Base-by-base conservation (phyloP, 768 basidiomycete genomes). In the Leccinum subgranulosum region DNA sequence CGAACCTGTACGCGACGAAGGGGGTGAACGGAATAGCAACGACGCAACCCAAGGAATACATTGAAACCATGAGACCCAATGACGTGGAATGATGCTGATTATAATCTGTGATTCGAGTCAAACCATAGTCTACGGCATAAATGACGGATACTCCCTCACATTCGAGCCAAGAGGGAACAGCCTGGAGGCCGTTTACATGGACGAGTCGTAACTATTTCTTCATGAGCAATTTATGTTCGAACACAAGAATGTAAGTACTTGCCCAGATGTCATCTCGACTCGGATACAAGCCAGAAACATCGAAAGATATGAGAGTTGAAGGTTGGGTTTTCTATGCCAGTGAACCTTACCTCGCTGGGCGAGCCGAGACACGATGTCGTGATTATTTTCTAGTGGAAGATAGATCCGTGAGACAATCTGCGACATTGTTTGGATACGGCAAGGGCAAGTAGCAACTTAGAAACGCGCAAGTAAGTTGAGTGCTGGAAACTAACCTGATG, bases 291-390 rank as follows among this genome's bases (percentile, higher is more conserved):
- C n/a, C 9, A 4, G n/a, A 41, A 41, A 41, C n/a, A 41, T 41
- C 39, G 19, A 41, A n/a, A 41, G 10, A 41, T 41, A 23, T 23
- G 3, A 23, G 39, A 41, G n/a, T 19, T n/a, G 39, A 41, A 41
- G 39, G 39, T 41, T 86, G 1, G 75, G 82, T 61, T 86, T 87
- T 59, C 64, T 66, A 66, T 85, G 85, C 85, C 85, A 87, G 4
- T 9, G 10, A 19, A 19, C 39, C 8, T 41, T 11, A 5, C 19
- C n/a, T 19, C 19, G 39, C 17, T 41, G n/a, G 9, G n/a, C 39
- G 39, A 41, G 39, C 6, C n/a, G n/a, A 19, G 39, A 41, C 10
- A 41, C 39, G 3, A 41, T 41, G n/a, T 10, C n/a, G n/a, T 41
- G 10, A 10, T 19, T 19, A 41, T 19, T 19, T n/a, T 41, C n/a